Conservation (phyloP, 192 early-diverging fungal species). For the Cladochytrium replicatum region DNA sequence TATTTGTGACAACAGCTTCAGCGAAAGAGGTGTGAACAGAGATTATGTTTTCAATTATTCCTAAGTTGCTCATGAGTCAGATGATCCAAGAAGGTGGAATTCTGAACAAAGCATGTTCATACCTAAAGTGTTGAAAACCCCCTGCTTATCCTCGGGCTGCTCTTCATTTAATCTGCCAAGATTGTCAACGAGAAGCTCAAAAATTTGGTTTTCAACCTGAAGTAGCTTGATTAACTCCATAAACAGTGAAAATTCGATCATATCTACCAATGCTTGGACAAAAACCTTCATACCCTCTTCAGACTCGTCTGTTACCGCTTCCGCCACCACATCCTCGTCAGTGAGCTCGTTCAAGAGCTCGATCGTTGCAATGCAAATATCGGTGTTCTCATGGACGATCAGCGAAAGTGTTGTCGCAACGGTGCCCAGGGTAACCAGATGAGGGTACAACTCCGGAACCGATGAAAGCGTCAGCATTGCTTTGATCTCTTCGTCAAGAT, state of each 20-base stretch:
- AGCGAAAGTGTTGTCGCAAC: constrained; percentile 59
- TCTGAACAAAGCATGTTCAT: constrained; percentile 6
- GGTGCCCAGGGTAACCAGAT: constrained; percentile 59
- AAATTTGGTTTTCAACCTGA: constrained; percentile 46
- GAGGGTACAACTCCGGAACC: constrained; percentile 67
- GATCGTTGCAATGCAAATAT: constrained; percentile 77
- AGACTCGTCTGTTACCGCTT: constrained; percentile 43
- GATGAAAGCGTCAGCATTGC: constrained; percentile 62
- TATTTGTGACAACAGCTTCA: constrained; percentile 51
- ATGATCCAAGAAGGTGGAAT: constrained; percentile 7
- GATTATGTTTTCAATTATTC: constrained; percentile 77
- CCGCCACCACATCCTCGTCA: constrained; percentile 71
- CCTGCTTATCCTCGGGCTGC: constrained; percentile 68
- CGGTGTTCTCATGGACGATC: constrained; percentile 87
- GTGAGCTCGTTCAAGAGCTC: constrained; percentile 84
- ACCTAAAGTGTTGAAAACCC: constrained; percentile 68
- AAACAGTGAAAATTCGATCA: neutral
- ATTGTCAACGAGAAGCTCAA: constrained; percentile 73
- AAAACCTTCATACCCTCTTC: constrained; percentile 60
- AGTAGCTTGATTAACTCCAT: neutral
- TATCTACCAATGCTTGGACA: constrained; percentile 50
- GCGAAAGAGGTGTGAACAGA: constrained; percentile 60
- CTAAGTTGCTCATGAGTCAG: constrained; percentile 10
- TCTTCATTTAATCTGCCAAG: constrained; percentile 68
- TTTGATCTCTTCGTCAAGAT: constrained; percentile 86